A percentile compares a stretch with the other conserved stretches of the same genome.
Conservation (phyloP, 140 eudicot species). For the Cichorium intybus region DNA sequence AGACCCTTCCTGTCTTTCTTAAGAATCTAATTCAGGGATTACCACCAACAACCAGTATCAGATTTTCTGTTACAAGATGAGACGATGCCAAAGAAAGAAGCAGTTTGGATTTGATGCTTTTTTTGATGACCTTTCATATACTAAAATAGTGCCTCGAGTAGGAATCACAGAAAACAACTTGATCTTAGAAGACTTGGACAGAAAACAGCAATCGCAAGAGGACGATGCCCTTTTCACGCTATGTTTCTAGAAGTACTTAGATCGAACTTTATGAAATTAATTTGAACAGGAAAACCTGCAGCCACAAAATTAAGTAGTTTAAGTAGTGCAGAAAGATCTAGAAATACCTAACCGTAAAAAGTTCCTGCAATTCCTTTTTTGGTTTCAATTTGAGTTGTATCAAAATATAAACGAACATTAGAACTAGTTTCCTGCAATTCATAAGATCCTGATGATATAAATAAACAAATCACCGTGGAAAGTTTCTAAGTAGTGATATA, state of each 20-base stretch:
- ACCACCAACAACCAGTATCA: constrained; percentile 21
- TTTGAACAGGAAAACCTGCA: constrained; percentile 34
- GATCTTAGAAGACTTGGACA: not conserved
- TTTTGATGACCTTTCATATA: constrained; percentile 20
- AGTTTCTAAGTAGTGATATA: not conserved
- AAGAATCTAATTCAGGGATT: constrained; percentile 3
- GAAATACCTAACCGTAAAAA: not conserved
- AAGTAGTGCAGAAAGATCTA: not conserved
- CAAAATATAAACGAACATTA: not conserved
- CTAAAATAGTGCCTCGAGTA: not conserved
- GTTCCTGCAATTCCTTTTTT: too few relatives aligned
- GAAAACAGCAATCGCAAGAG: constrained; percentile 4
- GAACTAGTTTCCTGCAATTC: not conserved
- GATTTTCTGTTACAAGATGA: constrained; percentile 3
- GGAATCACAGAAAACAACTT: not conserved
- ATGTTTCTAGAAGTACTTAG: not conserved
- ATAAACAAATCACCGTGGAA: not conserved
- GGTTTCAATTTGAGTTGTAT: not conserved
- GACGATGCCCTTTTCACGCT: constrained; percentile 1
- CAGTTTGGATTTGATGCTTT: constrained; percentile 1
- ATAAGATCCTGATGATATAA: not conserved
- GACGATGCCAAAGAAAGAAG: not conserved
- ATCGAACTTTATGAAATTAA: constrained; percentile 1
- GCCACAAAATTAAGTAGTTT: not conserved
- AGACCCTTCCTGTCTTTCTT: constrained; percentile 18